A percentile compares a stretch with the other conserved stretches of the same genome.
These are phyloP conservation scores for Scheffersomyces quercinus DNA, from an alignment of 1,139 yeast genomes.

Conservation along the genomic window DNA sequence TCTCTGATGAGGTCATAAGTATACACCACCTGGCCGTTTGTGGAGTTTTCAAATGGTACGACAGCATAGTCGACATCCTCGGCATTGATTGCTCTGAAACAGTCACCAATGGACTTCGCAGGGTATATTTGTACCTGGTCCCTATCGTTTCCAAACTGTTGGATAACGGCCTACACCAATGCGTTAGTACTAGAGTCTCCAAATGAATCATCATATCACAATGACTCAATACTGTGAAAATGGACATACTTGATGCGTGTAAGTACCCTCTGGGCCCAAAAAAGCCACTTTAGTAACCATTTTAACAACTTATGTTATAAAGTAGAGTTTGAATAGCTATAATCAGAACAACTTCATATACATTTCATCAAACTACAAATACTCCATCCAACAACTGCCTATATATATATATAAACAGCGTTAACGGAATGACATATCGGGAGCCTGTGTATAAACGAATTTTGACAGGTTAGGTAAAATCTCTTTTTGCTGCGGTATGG, in stretches of 20 bases:
- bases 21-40: slow-evolving; percentile 89
- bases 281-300: slow-evolving; percentile 55
- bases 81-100: slow-evolving; percentile 56
- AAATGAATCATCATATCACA: not conserved
- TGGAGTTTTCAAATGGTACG: slow-evolving; percentile 93
- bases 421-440: too few species aligned
- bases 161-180: slow-evolving; percentile 63
- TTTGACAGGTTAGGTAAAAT: too few species aligned
- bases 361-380: too few species aligned
- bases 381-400: too few species aligned
- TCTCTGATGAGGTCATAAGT: slow-evolving; percentile 82
- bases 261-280: slow-evolving; percentile 88
- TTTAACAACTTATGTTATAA: not conserved
- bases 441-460: too few species aligned
- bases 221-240: slow-evolving; percentile 1
- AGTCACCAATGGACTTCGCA: slow-evolving; percentile 55
- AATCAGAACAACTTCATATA: too few species aligned
- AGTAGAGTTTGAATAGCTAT: too few species aligned
- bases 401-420: too few species aligned
- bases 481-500: too few species aligned
- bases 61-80: slow-evolving; percentile 65
- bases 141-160: slow-evolving; percentile 51
- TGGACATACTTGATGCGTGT: slow-evolving; percentile 76
- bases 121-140: slow-evolving; percentile 42
- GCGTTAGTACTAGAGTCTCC: slow-evolving; percentile 8